Evolutionary conservation across 2,329 filamentous ascomycete genomes (phyloP).

Genomic region (Aspergillus unguis): DNA sequence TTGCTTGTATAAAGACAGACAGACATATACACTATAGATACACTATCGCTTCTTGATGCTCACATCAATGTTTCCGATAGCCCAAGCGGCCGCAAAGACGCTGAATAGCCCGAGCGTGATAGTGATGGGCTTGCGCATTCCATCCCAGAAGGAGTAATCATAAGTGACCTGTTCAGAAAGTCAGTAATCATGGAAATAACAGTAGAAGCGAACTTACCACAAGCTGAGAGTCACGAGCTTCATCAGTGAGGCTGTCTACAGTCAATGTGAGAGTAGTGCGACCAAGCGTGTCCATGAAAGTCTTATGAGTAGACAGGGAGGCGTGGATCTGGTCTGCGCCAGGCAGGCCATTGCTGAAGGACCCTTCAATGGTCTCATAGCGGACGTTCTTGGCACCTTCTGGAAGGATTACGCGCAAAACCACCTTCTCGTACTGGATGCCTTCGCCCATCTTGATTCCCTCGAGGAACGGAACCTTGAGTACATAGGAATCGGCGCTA

Average conservation of each 20-base stretch:
- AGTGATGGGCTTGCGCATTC: slow-evolving; percentile 80
- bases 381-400: slow-evolving; percentile 70
- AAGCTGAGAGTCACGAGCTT: slow-evolving; percentile 77
- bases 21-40: slow-evolving; percentile 4
- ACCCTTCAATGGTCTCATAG: slow-evolving; percentile 72
- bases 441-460: slow-evolving; percentile 84
- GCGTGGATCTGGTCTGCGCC: slow-evolving; percentile 53
- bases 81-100: slow-evolving; percentile 73
- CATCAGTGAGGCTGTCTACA: slow-evolving; percentile 84
- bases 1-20: slow-evolving; percentile 6
- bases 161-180: slow-evolving; percentile 61
- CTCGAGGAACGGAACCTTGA: slow-evolving; percentile 90
- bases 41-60: slow-evolving; percentile 65
- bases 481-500: slow-evolving; percentile 67
- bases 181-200: background rate
- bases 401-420: slow-evolving; percentile 79
- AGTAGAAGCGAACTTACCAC: slow-evolving; percentile 49
- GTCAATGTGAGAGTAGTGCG: slow-evolving; percentile 78
- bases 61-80: slow-evolving; percentile 73
- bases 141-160: slow-evolving; percentile 71
- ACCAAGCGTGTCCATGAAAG: slow-evolving; percentile 90
- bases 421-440: slow-evolving; percentile 76
- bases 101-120: slow-evolving; percentile 70
- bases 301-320: slow-evolving; percentile 67
- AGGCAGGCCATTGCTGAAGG: slow-evolving; percentile 64